Base-by-base conservation (phyloP, 2,329 filamentous ascomycete species). In the Phaeophleospora eucalypticola region DNA sequence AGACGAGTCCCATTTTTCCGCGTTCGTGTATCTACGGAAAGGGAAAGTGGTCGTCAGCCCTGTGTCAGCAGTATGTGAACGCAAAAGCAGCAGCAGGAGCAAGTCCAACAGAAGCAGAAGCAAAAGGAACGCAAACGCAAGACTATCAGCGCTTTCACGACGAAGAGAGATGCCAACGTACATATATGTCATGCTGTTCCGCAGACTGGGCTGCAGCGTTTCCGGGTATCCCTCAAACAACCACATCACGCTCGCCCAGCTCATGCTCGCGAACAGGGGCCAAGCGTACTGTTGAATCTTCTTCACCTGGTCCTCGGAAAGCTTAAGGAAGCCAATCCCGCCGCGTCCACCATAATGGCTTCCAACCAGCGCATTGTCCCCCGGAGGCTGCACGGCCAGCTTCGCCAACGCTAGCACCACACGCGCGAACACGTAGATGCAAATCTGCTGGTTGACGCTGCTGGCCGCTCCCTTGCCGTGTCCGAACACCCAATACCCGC, bases 141-240 rank as follows among this genome's bases (percentile, higher is more conserved):
- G 19, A 21, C 17, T 21, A 37, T 24, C 9, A 36, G 16, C 19
- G 37, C 38, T 37, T 47, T 33, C 34, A 49, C 42, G 16, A 20
- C 35, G 49, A 34, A 48, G 41, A 45, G 40, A 54, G 43, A 46
- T 43, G 10, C 33, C 36, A 32, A 77, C 80, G 64, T 91, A 98
- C 75, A 98, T 95, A 65, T 98, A 98, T 60, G 82, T 87, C 93
- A 98, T 98, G 73, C 89, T 96, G 71, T 83, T 90, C 67, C 89
- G 80, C 75, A 98, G 71, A 68, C 90, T 96, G 50, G 84, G 82
- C 77, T 96, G 93, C 65, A 98, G 79, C 46, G 87, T 88, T 61
- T 94, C 88, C 4, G 93, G 89, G 72, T 97, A 84, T 80, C 86
- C 87, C 60, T 87, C 81, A 75, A 96, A 98, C 51, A 98, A 71